Percentiles rank a stretch among this genome's conserved stretches.
Evolutionary conservation across 2,329 filamentous ascomycete species (phyloP).

Genomic region (Sclerotinia minor): DNA sequence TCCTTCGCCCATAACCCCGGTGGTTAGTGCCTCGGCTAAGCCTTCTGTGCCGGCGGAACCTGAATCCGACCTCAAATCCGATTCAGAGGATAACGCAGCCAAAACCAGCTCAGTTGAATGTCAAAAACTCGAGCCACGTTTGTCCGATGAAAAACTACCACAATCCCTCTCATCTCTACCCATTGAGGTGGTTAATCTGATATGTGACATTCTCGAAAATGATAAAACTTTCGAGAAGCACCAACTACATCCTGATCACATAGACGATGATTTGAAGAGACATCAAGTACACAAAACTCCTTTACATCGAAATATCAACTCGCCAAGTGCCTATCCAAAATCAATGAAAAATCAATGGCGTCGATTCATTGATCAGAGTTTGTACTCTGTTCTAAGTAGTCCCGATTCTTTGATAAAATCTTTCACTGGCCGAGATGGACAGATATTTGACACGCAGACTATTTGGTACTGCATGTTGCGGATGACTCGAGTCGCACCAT

Average conservation of each 20-base stretch:
- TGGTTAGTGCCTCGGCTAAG: background rate
- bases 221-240: conserved; percentile 55
- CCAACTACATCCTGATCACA: conserved; percentile 45
- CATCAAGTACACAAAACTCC: conserved; percentile 18
- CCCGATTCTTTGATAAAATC: conserved; percentile 56
- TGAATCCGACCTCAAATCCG: background rate
- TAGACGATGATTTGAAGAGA: conserved; percentile 28
- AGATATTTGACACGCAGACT: conserved; percentile 59
- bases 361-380: conserved; percentile 61
- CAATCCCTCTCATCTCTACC: conserved; percentile 58
- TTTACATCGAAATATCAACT: conserved; percentile 11
- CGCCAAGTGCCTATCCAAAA: background rate
- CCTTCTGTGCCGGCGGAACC: background rate
- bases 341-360: conserved; percentile 50
- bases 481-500: conserved; percentile 57
- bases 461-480: conserved; percentile 64
- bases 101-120: background rate
- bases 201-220: conserved; percentile 60
- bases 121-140: background rate
- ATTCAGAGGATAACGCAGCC: background rate
- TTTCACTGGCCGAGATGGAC: conserved; percentile 53
- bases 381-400: conserved; percentile 64
- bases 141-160: conserved; percentile 44
- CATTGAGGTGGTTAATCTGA: conserved; percentile 57
- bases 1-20: conserved; percentile 10